Evolutionary conservation across 2,329 filamentous ascomycete species (phyloP), one percentile per base, ranked within the genome.

Genomic region (Fusarium pininemorale): DNA sequence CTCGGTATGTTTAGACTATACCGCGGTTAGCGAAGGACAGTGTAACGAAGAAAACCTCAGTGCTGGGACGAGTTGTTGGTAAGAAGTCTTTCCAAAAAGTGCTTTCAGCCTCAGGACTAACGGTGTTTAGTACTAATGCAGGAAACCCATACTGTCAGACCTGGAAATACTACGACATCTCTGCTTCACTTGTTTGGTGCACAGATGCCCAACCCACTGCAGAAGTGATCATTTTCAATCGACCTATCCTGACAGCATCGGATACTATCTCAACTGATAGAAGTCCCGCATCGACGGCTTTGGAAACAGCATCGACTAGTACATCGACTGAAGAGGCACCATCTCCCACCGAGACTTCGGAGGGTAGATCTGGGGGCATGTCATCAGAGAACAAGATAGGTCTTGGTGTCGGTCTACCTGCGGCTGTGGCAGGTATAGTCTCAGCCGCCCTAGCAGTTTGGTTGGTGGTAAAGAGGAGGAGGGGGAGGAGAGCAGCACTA

Each of bases 221-320:
- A 16, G 30, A 45, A 47, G n/a, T 35, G n/a, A 9, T 35, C 13
- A 47, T 57, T 20, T 26, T 26, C 6, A 12, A 35, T 13, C 12
- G 12, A 14, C 18, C 30, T 22, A 5, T 12, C 5, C 24, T n/a
- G 3, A 22, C 6, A 30, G 32, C 5, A 16, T 20, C 54, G 7
- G 41, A 7, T 1, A 14, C 38, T 6, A 6, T 24, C 10, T 13
- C 13, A 8, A n/a, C 5, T n/a, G 7, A 39, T 22, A 54, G 14
- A 22, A 28, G 14, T 8, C 4, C 18, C 10, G 8, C 4, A 2
- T 54, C 14, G 9, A 10, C 7, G 2, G 6, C 22, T 14, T 6
- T 6, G 20, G 7, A 14, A 57, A 18, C 18, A 26, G 9, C 39
- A 8, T 24, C 3, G n/a, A 26, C 16, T 16, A 24, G 7, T 12